Evolutionary conservation across 2,329 filamentous ascomycete species (phyloP), one percentile per base, ranked within the genome.

Genomic region (Xylariaceae sp.): DNA sequence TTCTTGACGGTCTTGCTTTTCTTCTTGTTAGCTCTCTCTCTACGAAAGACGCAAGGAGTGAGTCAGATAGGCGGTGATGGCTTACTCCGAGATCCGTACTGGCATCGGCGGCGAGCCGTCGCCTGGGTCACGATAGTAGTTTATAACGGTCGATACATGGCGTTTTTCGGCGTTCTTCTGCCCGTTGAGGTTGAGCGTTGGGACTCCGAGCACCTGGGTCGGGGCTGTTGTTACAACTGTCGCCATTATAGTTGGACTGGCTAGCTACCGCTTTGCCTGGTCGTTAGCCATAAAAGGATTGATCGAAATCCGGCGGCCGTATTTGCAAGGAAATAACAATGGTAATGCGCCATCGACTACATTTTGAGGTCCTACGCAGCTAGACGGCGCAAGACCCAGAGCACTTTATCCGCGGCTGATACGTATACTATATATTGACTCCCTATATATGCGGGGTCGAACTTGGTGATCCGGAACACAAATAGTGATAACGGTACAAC

Each of bases 81-180:
- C 64, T 54, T 54, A 71, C 68, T 69, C 58, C 24, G 67, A 65
- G 37, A 71, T 69, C 26, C 62, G 56, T 23, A 71, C 62, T 12
- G 68, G 67, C 58, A 64, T 63, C 1, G 68, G 68, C 4, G 65
- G 48, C 4, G 67, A 67, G 8, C 68, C 68, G 17, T 71, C 68
- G 17, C 67, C 68, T 2, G 68, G 67, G 41, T 71, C 68, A 12
- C 64, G 63, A 46, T 68, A 71, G 47, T 71, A 71, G 62, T 69
- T 68, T 47, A 71, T 71, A 19, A 47, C 51, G 2, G 68, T 65
- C 23, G 48, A 40, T 12, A 70, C 62, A 45, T 71, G 53, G 26
- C 52, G 61, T 28, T 53, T 58, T 19, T 34, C 41, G 6, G 33
- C 48, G 41, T 40, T 61, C 3, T 47, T 49, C 16, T 17, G 37